phyloP scores from a whole-genome alignment of 768 basidiomycete genomes.

The Pleurotus giganteus region DNA sequence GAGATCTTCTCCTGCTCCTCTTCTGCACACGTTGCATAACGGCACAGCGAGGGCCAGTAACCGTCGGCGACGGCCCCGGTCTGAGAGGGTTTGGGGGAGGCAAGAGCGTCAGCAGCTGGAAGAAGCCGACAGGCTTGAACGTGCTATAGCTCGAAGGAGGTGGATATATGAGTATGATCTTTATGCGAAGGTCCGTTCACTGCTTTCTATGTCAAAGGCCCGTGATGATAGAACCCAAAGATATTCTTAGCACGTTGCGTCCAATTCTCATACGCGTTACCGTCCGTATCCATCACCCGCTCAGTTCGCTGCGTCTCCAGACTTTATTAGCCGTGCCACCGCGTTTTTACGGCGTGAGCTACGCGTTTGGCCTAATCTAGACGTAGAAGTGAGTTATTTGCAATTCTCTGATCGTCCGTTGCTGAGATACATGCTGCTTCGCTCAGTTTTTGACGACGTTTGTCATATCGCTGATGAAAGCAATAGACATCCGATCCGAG shows the following conservation, averaged over 20 bases:
- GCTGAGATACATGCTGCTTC: constrained; percentile 16
- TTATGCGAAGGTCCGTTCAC: constrained; percentile 74
- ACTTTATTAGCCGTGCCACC: constrained; percentile 73
- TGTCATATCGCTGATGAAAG: constrained; percentile 86
- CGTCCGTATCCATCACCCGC: constrained; percentile 87
- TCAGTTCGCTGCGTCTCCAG: constrained; percentile 76
- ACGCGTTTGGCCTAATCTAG: constrained; percentile 79
- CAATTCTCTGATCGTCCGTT: background rate
- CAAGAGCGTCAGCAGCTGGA: constrained; percentile 48
- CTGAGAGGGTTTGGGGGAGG: constrained; percentile 57
- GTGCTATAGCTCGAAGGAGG: constrained; percentile 67
- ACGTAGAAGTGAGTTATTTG: constrained; percentile 64
- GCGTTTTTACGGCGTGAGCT: constrained; percentile 83
- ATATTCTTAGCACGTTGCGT: constrained; percentile 76
- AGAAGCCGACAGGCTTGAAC: constrained; percentile 69
- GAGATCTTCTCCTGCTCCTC: constrained; percentile 45
- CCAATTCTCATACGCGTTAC: constrained; percentile 82
- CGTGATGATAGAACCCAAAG: constrained; percentile 10
- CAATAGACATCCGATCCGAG: constrained; percentile 89
- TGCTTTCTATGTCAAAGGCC: constrained; percentile 5
- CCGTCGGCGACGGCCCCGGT: constrained; percentile 31
- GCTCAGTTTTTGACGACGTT: constrained; percentile 84
- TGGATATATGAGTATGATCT: constrained; percentile 81
- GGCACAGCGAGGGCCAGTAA: constrained; percentile 25
- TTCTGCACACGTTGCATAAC: constrained; percentile 17